Evolutionary conservation across 805 yeast species (phyloP), one percentile per base, ranked within the genome.

Genomic region (Lachancea fermentati): DNA sequence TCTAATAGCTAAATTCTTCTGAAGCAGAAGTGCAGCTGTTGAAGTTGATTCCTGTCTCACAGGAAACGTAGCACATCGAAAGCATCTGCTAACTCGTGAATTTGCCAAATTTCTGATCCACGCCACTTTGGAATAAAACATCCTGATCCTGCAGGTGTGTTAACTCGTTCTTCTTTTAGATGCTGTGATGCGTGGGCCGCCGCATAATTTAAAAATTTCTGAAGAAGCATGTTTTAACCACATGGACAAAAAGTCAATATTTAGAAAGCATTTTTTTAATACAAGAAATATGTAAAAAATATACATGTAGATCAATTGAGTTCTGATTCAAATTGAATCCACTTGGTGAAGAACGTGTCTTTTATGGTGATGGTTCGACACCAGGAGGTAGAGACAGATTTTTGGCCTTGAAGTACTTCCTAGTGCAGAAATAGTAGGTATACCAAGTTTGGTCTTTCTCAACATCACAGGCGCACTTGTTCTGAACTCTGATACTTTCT

Each of bases 401-500:
- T 19, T 47, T 48, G 2, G 58, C 64, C 14, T 69, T 66, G 63
- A 71, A 78, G 66, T 63, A 83, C 54, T 73, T 72, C 45, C 74
- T 65, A 18, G 84, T 76, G 66, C 91, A 83, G 42, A 85, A 79
- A 60, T 78, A 79, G 59, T 74, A 78, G 19, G 73, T 76, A 46
- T 66, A 69, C 83, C 86, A 85, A 7, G 91, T 81, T 65, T 79
- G 75, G 63, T 85, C 94, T 14, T 48, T 46, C 5, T 36, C 28
- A 3, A 78, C 76, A 46, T 76, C 66, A 67, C 89, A 82, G 9
- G 71, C 62, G 64, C 94, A 85, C 49, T 78, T 71, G 54, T 81
- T 80, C 32, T 68, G 73, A 19, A 66, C 44, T 62, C 83, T 73
- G n/a, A 75, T 57, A 19, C 67, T 69, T 30, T 65, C 53, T 43